Evolutionary conservation across 2,329 filamentous ascomycete genomes (phyloP).

Genomic region (Ophiostoma sp.): DNA sequence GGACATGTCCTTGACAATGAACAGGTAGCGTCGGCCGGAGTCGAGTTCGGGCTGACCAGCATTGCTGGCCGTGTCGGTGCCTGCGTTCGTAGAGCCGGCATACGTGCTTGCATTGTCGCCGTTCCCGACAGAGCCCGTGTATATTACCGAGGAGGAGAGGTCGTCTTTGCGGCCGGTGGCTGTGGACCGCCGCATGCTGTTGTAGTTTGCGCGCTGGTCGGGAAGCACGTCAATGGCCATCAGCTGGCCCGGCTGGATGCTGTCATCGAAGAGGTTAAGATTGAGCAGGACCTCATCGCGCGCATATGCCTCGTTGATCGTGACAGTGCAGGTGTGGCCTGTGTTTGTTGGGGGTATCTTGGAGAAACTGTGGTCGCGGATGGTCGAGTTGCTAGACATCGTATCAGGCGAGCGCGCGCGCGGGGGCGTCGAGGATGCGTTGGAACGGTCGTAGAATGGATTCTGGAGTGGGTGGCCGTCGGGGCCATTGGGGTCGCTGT

Average conservation of each 20-base stretch:
- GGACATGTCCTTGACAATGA: constrained; percentile 65
- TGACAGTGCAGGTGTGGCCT: constrained; percentile 49
- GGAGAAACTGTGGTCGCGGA: constrained; percentile 33
- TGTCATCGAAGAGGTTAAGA: constrained; percentile 59
- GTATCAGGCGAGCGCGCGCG: constrained; percentile 42
- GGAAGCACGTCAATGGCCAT: constrained; percentile 63
- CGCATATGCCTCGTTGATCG: constrained; percentile 67
- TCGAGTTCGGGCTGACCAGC: constrained; percentile 22
- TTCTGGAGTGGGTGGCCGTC: constrained; percentile 19
- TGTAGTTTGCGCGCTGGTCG: constrained; percentile 33
- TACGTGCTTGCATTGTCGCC: constrained; percentile 11
- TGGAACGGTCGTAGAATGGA: constrained; percentile 27
- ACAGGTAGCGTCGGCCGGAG: constrained; percentile 53
- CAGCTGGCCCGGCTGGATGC: constrained; percentile 60
- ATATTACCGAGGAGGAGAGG: constrained; percentile 9
- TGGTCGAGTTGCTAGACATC: constrained; percentile 46
- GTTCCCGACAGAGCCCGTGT: constrained; percentile 16
- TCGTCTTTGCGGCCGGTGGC: constrained; percentile 25
- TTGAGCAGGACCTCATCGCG: constrained; percentile 77
- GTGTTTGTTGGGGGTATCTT: constrained; percentile 31
- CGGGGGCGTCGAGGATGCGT: constrained; percentile 21
- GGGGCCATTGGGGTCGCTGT: background rate
- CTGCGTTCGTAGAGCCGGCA: constrained; percentile 20
- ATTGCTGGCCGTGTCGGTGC: background rate
- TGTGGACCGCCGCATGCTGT: constrained; percentile 18